Evolutionary conservation across 495 filamentous ascomycete genomes (phyloP).

Genomic region (Aspergillus olivimuriae): DNA sequence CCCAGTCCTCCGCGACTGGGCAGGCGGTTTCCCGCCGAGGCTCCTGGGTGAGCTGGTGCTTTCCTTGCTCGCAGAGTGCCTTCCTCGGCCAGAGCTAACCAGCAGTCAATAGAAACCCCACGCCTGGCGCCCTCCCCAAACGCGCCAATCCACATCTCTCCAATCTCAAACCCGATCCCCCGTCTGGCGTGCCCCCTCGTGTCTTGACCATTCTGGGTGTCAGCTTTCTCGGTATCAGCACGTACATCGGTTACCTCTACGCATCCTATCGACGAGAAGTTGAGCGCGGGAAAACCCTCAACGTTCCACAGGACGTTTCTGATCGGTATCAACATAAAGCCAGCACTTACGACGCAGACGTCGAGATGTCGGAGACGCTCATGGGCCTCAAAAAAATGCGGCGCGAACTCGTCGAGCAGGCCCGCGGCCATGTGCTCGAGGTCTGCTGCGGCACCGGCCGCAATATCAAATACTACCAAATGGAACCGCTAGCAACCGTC

Average conservation of each 20-base stretch:
- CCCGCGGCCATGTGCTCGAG: constrained; percentile 78
- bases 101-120: constrained; percentile 1
- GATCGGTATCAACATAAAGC: constrained; percentile 53
- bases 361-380: constrained; percentile 59
- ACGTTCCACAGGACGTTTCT: constrained; percentile 45
- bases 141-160: constrained; percentile 17
- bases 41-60: constrained; percentile 3
- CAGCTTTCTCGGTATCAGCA: constrained; percentile 39
- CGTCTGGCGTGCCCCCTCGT: constrained; percentile 25
- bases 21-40: constrained; percentile 1
- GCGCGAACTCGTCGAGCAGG: constrained; percentile 51
- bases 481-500: constrained; percentile 58
- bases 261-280: constrained; percentile 37
- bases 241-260: constrained; percentile 49
- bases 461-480: constrained; percentile 69
- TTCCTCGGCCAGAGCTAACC: not conserved
- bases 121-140: constrained; percentile 10
- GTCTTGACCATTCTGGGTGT: constrained; percentile 38
- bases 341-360: constrained; percentile 53
- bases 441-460: constrained; percentile 87
- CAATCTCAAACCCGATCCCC: constrained; percentile 11
- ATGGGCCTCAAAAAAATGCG: constrained; percentile 60
- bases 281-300: constrained; percentile 25
- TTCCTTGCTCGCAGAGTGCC: not conserved
- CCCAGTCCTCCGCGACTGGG: constrained; percentile 4